Conservation (phyloP, 305 asterid genomes). For the Fraxinus platypoda region DNA sequence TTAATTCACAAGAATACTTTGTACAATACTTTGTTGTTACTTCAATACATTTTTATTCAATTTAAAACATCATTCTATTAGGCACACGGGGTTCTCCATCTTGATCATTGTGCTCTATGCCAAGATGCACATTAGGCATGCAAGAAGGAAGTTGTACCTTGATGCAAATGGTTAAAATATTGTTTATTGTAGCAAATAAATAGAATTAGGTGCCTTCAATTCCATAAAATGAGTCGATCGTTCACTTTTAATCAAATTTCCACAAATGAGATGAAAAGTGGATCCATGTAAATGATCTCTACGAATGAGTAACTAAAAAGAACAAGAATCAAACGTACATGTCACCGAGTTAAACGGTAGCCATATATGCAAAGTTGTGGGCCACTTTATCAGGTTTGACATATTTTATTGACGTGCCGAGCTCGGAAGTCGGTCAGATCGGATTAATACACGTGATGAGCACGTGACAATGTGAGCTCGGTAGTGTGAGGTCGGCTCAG, state of each 20-base stretch:
- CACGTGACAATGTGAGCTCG: too few species aligned
- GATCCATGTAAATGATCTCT: background rate
- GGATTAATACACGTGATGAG: too few species aligned
- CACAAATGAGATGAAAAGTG: background rate
- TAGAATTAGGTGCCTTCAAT: background rate
- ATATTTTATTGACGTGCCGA: too few species aligned
- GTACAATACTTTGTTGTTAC: slow-evolving; percentile 9
- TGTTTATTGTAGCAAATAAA: background rate
- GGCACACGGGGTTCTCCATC: background rate
- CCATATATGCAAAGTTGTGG: background rate
- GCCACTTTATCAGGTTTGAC: background rate
- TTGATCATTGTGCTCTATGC: background rate
- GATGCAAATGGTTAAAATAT: background rate
- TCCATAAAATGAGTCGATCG: background rate
- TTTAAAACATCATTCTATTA: background rate
- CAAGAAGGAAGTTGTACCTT: background rate
- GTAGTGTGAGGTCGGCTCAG: too few species aligned
- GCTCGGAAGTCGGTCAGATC: too few species aligned
- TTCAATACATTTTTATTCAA: background rate
- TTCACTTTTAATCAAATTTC: background rate
- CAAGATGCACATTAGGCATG: background rate
- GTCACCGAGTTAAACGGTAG: background rate
- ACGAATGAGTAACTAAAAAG: background rate
- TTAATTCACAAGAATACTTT: slow-evolving; percentile 12
- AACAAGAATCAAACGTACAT: background rate